Conservation (phyloP, 176 grass and related monocot species). For the Oryza longistaminata region DNA sequence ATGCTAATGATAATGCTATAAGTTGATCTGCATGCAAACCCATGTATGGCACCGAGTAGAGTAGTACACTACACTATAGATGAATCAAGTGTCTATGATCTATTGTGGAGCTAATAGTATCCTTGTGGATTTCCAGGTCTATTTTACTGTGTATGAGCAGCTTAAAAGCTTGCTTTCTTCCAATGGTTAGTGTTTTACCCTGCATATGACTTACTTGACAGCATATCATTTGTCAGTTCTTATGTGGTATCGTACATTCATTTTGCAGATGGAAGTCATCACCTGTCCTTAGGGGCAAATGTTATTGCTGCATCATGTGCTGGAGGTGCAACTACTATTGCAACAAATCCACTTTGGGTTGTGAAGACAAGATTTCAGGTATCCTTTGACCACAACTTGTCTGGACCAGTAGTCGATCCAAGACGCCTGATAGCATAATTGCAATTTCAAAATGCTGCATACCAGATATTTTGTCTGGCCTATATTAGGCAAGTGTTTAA, state of each 20-base stretch:
- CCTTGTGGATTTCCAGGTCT: slow-evolving; percentile 53
- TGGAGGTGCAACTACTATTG: slow-evolving; percentile 87
- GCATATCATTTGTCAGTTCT: slow-evolving; percentile 23
- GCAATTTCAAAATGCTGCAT: background rate
- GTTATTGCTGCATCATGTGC: slow-evolving; percentile 95
- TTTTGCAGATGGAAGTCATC: slow-evolving; percentile 66
- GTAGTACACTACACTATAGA: background rate
- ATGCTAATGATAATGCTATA: background rate
- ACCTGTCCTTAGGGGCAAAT: slow-evolving; percentile 80
- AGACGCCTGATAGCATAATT: background rate
- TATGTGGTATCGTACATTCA: slow-evolving; percentile 23
- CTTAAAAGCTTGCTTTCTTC: slow-evolving; percentile 76
- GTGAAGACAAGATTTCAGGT: slow-evolving; percentile 98
- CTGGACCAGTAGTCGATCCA: background rate
- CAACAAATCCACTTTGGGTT: slow-evolving; percentile 97
- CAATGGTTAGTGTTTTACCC: slow-evolving; percentile 65
- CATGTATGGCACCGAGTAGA: background rate
- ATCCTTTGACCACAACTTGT: slow-evolving; percentile 36
- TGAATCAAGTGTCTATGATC: background rate
- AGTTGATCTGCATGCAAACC: background rate
- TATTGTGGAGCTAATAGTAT: slow-evolving; percentile 27
- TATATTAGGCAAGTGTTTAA: background rate
- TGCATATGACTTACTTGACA: slow-evolving; percentile 8
- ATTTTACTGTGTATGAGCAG: slow-evolving; percentile 95
- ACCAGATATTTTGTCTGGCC: background rate